Percentiles rank a stretch among this genome's conserved stretches.
These are phyloP conservation scores for Parietichytrium sp. DNA, from an alignment of 108 stramenopile genomes.

Conservation along the genomic window DNA sequence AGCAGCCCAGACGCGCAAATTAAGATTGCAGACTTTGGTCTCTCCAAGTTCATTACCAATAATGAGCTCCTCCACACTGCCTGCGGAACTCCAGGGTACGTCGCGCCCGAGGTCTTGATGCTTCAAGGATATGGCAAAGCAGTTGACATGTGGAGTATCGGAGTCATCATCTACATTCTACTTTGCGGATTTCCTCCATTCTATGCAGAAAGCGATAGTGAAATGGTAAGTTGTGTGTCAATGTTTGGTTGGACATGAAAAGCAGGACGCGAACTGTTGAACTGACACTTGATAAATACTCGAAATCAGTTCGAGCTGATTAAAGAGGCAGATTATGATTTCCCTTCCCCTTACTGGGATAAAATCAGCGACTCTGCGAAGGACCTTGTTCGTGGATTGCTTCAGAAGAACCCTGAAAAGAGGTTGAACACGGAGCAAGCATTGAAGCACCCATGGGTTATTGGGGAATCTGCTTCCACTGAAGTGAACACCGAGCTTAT, in stretches of 20 bases:
- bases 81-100: conserved; percentile 46
- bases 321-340: conserved; percentile 44
- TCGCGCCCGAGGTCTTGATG: conserved; percentile 42
- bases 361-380: conserved; percentile 23
- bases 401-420: conserved; percentile 31
- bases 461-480: conserved; percentile 34
- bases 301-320: conserved; percentile 52
- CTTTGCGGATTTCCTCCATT: conserved; percentile 97
- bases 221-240: no score
- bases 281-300: no score
- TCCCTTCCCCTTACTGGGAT: conserved; percentile 48
- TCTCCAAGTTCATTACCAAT: conserved; percentile 27
- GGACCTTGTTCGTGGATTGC: conserved; percentile 22
- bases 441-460: conserved; percentile 38
- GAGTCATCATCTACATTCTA: conserved; percentile 91
- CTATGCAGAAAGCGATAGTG: conserved; percentile 82
- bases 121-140: conserved; percentile 76
- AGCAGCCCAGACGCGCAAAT: conserved; percentile 74
- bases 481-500: conserved; percentile 33
- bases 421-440: conserved; percentile 25
- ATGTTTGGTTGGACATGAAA: no score
- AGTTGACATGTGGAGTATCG: conserved; percentile 89
- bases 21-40: conserved; percentile 98
- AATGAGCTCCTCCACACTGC: conserved; percentile 48
- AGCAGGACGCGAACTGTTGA: no score